Evolutionary conservation across 192 early-diverging fungal species (phyloP), one percentile per base, ranked within the genome.

Genomic region (Coemansia sp.): DNA sequence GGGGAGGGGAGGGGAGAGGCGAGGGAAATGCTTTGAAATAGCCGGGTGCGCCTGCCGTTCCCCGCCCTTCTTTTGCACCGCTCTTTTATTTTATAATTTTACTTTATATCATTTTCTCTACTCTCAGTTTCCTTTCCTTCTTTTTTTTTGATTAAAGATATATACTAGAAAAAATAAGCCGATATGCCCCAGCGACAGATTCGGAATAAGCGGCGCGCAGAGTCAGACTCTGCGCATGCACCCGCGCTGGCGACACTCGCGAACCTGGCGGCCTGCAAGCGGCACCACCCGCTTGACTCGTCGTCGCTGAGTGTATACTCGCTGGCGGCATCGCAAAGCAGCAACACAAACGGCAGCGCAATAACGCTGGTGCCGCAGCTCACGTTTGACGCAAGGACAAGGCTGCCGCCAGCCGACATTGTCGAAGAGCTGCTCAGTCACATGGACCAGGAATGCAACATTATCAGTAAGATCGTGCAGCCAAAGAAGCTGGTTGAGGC

Each of bases 401-500:
- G 23, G 14, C 43, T 79, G 64, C 76, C 76, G 14, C 46, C 71
- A 5, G 22, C n/a, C 10, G 76, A 79, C 35, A 61, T 79, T 13
- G 32, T 71, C 22, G 76, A 67, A 10, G 76, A 79, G 67, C 62
- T 79, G 56, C 56, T 79, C 23, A 19, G 25, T 36, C 76, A 74
- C 61, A 46, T 14, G 19, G 65, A 56, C 54, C 54, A 49, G 40
- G 71, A 79, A 25, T 63, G 55, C 68, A 79, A 79, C 48, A 23
- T 79, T 2, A 65, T 79, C 60, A 63, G 76, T 71, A 79, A 79
- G 22, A 49, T 79, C 7, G 35, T 79, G 20, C 76, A 79, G 53
- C 76, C 76, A 14, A 66, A 67, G 45, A 42, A 52, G 43, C 58
- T 79, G 15, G 9, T 52, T 36, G 57, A 32, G 11, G 64, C 69